Conservation (phyloP, 345 rosid species). For the Excoecaria cochinchinensis region DNA sequence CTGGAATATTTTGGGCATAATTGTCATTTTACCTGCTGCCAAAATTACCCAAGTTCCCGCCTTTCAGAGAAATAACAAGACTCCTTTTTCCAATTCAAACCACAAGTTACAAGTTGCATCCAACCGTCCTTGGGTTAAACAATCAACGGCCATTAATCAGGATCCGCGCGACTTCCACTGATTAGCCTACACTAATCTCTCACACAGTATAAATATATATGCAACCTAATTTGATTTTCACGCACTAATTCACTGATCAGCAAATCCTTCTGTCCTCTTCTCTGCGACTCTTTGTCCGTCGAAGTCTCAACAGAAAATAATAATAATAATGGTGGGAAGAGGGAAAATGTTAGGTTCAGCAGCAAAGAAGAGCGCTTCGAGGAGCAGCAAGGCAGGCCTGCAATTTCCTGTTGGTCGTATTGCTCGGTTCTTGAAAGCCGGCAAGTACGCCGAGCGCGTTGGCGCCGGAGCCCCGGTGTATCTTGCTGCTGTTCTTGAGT, state of each 20-base stretch:
- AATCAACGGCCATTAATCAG: neutral
- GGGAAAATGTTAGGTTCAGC: conserved; percentile 88
- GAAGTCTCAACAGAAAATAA: too few species aligned
- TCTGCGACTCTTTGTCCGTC: neutral
- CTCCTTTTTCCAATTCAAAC: too few species aligned
- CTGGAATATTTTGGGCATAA: too few species aligned
- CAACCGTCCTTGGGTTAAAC: neutral
- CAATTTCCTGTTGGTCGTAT: conserved; percentile 97
- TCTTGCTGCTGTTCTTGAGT: conserved; percentile 92
- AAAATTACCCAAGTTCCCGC: neutral
- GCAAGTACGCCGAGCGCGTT: conserved; percentile 92
- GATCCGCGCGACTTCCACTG: neutral
- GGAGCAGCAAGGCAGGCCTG: conserved; percentile 92
- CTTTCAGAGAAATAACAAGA: neutral
- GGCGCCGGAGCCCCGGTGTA: conserved; percentile 96
- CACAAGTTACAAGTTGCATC: neutral
- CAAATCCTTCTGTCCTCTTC: neutral
- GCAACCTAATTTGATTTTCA: too few species aligned
- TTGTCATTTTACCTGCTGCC: too few species aligned
- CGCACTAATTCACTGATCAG: neutral
- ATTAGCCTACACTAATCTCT: neutral
- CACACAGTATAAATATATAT: neutral
- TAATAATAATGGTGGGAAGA: conserved; percentile 66
- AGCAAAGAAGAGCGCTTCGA: conserved; percentile 82
- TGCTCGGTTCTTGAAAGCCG: conserved; percentile 90